Base-by-base conservation (phyloP, 192 early-diverging fungal genomes). In the Ambispora gerdemannii region DNA sequence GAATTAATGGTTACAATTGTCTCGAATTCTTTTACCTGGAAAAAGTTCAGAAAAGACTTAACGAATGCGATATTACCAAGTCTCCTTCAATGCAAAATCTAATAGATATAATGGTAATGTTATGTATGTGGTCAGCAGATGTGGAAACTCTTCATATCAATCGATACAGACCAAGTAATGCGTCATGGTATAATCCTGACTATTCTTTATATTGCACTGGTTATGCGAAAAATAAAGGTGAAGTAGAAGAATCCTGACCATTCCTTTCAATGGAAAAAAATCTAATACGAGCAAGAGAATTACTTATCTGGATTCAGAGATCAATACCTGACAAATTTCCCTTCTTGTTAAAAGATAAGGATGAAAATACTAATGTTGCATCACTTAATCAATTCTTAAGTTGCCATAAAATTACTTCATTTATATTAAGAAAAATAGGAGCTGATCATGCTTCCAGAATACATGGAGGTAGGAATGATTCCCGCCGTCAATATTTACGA, bases 341-440 rank as follows among this genome's bases (percentile, higher is more conserved):
- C 50, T 50, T 50, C 50, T 50, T 50, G 50, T 50, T 50, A 50
- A 50, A 50, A 50, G 50, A 50, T 50, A 50, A 50, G 50, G 50
- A 50, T 50, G 50, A 20, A 50, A 50, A 50, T 50, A 50, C 50
- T 50, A 50, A 50, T 50, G 50, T 50, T 50, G 50, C 2, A 50
- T 20, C 50, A 50, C 50, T 50, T 50, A 50, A 50, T 50, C 50
- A 50, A 58, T 58, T 58, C 55, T 58, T 58, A 4, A 58, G 55
- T 58, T 3, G 22, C 1, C 55, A 58, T 58, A 58, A 4, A 58
- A 58, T 58, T 58, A 56, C 53, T 22, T 56, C 53, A 56, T 56
- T 56, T 56, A 58, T 58, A 4, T 58, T 58, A 58, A 58, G 55
- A 58, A 58, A 58, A 58, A 58, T 58, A 58, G 55, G 55, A 1